phyloP scores from a whole-genome alignment of 106 monocot genomes.

The Chionographis japonica region DNA sequence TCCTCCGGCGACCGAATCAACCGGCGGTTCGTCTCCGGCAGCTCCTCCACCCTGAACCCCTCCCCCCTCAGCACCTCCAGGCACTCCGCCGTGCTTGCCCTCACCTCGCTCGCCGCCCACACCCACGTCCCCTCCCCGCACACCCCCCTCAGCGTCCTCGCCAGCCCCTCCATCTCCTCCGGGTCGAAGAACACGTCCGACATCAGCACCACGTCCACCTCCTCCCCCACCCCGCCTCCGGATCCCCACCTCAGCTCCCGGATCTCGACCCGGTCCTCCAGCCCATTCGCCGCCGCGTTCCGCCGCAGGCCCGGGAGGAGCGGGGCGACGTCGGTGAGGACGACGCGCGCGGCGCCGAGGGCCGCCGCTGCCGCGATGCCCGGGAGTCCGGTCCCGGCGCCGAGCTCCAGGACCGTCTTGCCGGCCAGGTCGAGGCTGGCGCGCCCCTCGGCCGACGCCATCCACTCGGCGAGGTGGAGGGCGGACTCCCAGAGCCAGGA shows the following conservation, averaged over 20 bases:
- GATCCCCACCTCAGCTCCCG: slow-evolving; percentile 34
- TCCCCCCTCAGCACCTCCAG: slow-evolving; percentile 16
- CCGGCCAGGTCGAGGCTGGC: slow-evolving; percentile 5
- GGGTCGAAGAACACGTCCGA: slow-evolving; percentile 50
- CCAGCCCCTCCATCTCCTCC: slow-evolving; percentile 34
- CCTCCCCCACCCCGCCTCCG: not conserved
- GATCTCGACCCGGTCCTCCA: slow-evolving; percentile 29
- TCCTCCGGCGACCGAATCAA: not conserved
- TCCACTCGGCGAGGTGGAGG: slow-evolving; percentile 32
- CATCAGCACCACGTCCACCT: slow-evolving; percentile 46
- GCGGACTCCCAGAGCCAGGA: slow-evolving; percentile 58
- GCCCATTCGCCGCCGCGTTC: slow-evolving; percentile 37
- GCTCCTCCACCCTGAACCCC: slow-evolving; percentile 23
- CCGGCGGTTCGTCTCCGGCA: not conserved
- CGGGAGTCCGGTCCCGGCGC: slow-evolving; percentile 47
- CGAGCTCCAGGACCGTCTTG: slow-evolving; percentile 40
- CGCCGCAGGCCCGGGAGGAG: slow-evolving; percentile 25
- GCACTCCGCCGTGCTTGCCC: slow-evolving; percentile 26
- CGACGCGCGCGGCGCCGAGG: slow-evolving; percentile 26
- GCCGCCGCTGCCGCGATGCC: slow-evolving; percentile 28
- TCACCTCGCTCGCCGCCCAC: slow-evolving; percentile 45
- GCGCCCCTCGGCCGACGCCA: not conserved
- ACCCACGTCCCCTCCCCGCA: slow-evolving; percentile 20
- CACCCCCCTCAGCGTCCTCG: slow-evolving; percentile 18
- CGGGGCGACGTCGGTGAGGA: slow-evolving; percentile 41